Base-by-base conservation (phyloP, 2,329 filamentous ascomycete genomes). In the Sclerotinia trifoliorum region DNA sequence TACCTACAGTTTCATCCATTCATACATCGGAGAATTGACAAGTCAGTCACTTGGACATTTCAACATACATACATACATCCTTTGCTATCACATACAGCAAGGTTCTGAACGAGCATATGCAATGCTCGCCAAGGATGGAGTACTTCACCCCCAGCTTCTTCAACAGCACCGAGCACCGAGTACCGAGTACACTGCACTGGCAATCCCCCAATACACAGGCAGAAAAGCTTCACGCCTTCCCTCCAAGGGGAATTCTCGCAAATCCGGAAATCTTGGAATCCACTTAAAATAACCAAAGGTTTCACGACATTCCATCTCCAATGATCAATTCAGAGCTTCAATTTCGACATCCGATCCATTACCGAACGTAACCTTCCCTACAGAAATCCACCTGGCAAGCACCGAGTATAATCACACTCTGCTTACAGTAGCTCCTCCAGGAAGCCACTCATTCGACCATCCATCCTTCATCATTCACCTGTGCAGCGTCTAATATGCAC, bases 11-110 rank as follows among this genome's bases (percentile, higher is more conserved):
- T 62, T 32, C 58, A 49, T 32, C n/a, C 21, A 17, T 49, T 24
- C n/a, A 32, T n/a, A n/a, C 29, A n/a, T 55, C 52, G 29, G 29
- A 49, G 58, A 35, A 49, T 49, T 62, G 58, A 62, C 58, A 62
- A 32, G 46, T 49, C 58, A 35, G 52, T 35, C 52, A 42, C 39
- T 42, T 42, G 10, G 19, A 21, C 4, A 19, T 4, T 55, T 55
- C 29, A 35, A 55, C 17, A 55, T 35, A 35, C 52, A 55, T 35
- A 35, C 52, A 61, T 48, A 48, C 11, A n/a, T 29, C 29, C 49
- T 35, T 49, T 32, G 26, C 35, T 49, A 35, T 62, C 58, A 11
- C 7, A 48, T 35, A 35, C 8, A 29, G 44, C 44, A 55, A 32
- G 32, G 52, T 32, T 55, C 19, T 21, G 42, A 35, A 5, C 19